Conservation (phyloP, 1,139 yeast species). For the Protomyces inouyei region DNA sequence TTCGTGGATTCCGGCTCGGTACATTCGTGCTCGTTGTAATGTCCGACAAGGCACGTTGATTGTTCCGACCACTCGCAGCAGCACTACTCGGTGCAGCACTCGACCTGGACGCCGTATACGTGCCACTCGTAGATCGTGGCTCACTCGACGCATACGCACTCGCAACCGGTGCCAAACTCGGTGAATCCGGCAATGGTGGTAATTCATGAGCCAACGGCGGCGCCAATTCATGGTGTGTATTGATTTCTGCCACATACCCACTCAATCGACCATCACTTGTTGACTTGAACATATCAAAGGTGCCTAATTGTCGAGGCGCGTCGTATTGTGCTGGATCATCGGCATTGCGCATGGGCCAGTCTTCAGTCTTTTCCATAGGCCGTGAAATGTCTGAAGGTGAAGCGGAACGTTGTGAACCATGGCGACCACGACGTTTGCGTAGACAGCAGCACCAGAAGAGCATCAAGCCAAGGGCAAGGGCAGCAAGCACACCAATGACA, state of each 20-base stretch:
- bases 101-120: neutral
- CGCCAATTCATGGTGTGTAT: conserved; percentile 1
- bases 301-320: conserved; percentile 29
- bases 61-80: neutral
- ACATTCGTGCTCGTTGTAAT: conserved; percentile 1
- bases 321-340: conserved; percentile 19
- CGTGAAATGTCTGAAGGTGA: conserved; percentile 24
- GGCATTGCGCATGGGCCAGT: conserved; percentile 24
- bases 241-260: conserved; percentile 30
- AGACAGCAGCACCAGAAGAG: conserved; percentile 17
- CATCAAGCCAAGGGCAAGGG: neutral
- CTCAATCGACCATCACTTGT: conserved; percentile 28
- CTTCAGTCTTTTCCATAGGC: conserved; percentile 20
- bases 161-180: conserved; percentile 20
- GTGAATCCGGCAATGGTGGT: conserved; percentile 24
- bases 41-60: neutral
- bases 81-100: conserved; percentile 8
- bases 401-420: neutral
- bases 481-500: conserved; percentile 3
- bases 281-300: conserved; percentile 29
- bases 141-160: conserved; percentile 22
- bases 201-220: conserved; percentile 16
- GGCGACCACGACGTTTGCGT: conserved; percentile 1
- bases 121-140: conserved; percentile 10
- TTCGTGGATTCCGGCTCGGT: conserved; percentile 1